Evolutionary conservation across 2,329 filamentous ascomycete genomes (phyloP).

Genomic region (Fusarium xyrophilum): DNA sequence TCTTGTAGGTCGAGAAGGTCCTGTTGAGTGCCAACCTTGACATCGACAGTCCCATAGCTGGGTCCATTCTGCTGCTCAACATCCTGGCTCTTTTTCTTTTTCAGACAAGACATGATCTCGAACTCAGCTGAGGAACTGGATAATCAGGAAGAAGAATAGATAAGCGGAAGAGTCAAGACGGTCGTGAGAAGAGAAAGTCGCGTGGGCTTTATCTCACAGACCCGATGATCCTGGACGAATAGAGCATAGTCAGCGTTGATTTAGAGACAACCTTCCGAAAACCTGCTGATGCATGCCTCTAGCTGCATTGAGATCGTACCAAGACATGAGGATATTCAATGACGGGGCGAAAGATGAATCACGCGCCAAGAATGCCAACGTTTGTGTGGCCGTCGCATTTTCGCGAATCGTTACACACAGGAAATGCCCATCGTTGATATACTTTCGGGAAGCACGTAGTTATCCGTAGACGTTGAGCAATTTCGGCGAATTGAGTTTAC

Average conservation of each 20-base stretch:
- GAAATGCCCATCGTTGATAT: neutral
- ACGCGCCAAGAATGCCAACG: neutral
- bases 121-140: too few species aligned
- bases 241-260: neutral
- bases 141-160: neutral
- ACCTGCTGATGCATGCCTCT: neutral
- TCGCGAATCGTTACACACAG: neutral
- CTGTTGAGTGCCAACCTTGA: neutral
- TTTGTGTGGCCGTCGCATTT: neutral
- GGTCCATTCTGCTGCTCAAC: neutral
- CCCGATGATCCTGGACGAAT: neutral
- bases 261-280: neutral
- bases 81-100: neutral
- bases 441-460: neutral
- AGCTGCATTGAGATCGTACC: neutral
- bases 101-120: too few species aligned
- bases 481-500: neutral
- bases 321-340: neutral
- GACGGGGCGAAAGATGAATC: neutral
- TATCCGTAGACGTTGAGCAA: neutral
- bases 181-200: neutral
- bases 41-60: neutral
- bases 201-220: neutral
- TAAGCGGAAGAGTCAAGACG: neutral
- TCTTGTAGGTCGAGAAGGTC: neutral